Base-by-base conservation (phyloP, 108 stramenopile genomes). In the Cyclostephanos invisitatus region DNA sequence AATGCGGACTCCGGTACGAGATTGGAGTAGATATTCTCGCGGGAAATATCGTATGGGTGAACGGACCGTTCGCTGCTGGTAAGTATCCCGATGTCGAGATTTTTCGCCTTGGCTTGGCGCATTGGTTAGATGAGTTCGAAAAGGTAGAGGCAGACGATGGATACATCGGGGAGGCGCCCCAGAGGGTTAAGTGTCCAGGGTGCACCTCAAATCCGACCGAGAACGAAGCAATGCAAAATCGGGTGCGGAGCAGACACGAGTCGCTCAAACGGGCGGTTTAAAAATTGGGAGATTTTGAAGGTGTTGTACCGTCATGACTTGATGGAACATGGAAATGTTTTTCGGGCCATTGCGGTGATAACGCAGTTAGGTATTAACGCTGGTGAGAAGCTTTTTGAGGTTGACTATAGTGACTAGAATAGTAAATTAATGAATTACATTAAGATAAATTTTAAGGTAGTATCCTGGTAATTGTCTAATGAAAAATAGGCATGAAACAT, bases 71-170 rank as follows among this genome's bases (percentile, higher is more conserved):
- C 7, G 6, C 70, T n/a, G 47, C 56, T 28, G 73, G 77, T 53
- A 53, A 25, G 51, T 75, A 7, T 20, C 35, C 50, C 17, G 82
- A 83, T 18, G 21, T 74, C 24, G 44, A 24, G 0, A 79, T 74
- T 27, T 78, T 83, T 54, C 7, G 57, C 28, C 2, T 4, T 7
- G 7, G 12, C 4, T 11, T 58, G 4, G 29, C 7, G 3, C 50
- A 49, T 38, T 11, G 2, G 6, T 3, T 58, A 0, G 57, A 58
- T 12, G 10, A 3, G 2, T 28, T 28, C 3, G 57, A 58, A 29
- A 29, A n/a, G 28, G 71, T 68, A 2, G 63, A 66, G 25, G 77
- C 70, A 53, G 77, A 78, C 44, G 62, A 60, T 55, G 70, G 77
- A 2, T 78, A 78, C 67, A 54, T 44, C 21, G 78, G 72, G 0